Base-by-base conservation (phyloP, 345 rosid genomes). In the Erucastrum elatum region DNA sequence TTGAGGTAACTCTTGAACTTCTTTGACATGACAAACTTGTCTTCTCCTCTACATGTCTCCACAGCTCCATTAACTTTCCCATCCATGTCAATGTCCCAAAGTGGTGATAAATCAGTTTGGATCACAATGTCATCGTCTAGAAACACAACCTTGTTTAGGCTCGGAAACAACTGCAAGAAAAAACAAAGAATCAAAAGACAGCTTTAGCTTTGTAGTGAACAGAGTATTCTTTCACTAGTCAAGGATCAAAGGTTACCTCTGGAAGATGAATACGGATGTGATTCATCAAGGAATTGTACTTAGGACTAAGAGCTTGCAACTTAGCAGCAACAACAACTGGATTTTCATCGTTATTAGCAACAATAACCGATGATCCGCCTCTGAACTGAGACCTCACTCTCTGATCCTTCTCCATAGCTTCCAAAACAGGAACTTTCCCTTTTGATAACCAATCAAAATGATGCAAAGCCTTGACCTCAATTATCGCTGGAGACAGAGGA, bases 401-500 rank as follows among this genome's bases (percentile, higher is more conserved):
- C 68, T 91, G 93, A 80, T 95, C 99, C 16, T 93, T 95, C 78
- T 95, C 97, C 99, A 95, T 93, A 62, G 98, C 98, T 87, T 95
- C 97, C 79, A 95, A 64, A 74, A 95, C 98, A 0, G 99, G 98
- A 15, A 91, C 93, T 77, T 91, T 95, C 67, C 99, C 98, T 85
- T 93, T 95, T 0, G 96, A 80, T 75, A 95, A 83, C 99, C 98
- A 95, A 44, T 95, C 99, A 0, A 93, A 95, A 74, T 95, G 99
- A 77, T 95, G 98, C 92, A 93, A 75, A 9, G 94, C 98, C 89
- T 93, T 93, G 11, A 95, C 98, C 85, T 95, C 98, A 75, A 95
- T 79, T 11, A 95, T 77, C 7, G 99, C 90, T n/a, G 98, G 97
- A 2, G 86, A 73, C 8, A 93, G 77, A 59, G 93, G 85, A 80